Base-by-base conservation (phyloP, 148 eudicot species). In the Rhododendron griersonianum region DNA sequence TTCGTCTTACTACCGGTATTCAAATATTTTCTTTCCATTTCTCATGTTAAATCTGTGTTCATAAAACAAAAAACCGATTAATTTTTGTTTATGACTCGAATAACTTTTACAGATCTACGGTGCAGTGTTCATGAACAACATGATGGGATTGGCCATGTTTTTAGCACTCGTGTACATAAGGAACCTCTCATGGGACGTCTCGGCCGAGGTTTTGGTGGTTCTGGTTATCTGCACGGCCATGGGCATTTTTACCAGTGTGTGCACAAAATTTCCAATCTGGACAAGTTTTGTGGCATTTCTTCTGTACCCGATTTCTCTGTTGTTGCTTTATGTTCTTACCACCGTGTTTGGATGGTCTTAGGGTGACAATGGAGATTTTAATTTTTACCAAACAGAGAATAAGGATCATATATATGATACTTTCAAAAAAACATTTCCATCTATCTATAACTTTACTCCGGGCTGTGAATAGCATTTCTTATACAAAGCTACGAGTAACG, bases 81-180 rank as follows among this genome's bases (percentile, higher is more conserved):
- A 16, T 75, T 75, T 33, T 16, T 37, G 9, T 74, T 75, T 15
- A 13, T 75, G 78, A 75, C 47, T 6, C 7, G 44, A 33, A 11
- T 75, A 37, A 55, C 3, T 1, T 74, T 75, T 18, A 61, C 86
- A 89, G 91, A 80, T 90, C 1, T 87, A 90, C 25, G 86, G 85
- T 11, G 86, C 85, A 15, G 91, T 90, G 57, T 90, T 87, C 91
- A 87, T 90, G 91, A 90, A 85, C 88, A 90, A 84, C 51, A 63
- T 90, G 71, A 84, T 84, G 21, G 86, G 91, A 3, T 83, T 90
- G 51, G 78, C 84, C 0, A 61, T 33, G 63, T 90, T 87, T 76
- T 61, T 90, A 39, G 86, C 80, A 8, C 87, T 86, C 6, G 88
- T 90, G 51, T 90, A 86, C 33, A 83, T 85, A 16, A 53, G 87